Conservation (phyloP, 148 eudicot genomes). For the Rheum nobile region DNA sequence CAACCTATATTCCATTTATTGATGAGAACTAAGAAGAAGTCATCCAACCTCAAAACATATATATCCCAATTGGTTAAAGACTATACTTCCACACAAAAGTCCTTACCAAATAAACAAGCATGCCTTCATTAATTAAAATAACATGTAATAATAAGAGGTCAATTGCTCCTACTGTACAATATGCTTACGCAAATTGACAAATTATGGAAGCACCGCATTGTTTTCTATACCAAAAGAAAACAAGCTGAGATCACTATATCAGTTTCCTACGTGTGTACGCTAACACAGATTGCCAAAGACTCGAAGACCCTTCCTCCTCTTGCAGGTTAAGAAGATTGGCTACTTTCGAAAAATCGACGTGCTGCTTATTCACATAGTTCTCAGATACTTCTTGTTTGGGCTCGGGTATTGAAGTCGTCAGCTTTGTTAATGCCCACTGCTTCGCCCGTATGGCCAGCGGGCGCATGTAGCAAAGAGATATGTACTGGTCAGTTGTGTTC, state of each 20-base stretch:
- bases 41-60: too few species aligned
- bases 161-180: neutral
- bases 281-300: slow-evolving; percentile 22
- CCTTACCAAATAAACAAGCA: too few species aligned
- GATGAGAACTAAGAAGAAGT: too few species aligned
- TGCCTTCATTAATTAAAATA: too few species aligned
- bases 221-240: neutral
- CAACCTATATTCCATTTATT: too few species aligned
- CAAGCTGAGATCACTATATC: neutral
- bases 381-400: slow-evolving; percentile 16
- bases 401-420: slow-evolving; percentile 14
- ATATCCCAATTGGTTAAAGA: too few species aligned
- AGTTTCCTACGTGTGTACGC: slow-evolving; percentile 25
- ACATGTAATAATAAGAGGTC: slow-evolving; percentile 1
- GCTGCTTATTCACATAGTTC: slow-evolving; percentile 18
- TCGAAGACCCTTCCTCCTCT: slow-evolving; percentile 21
- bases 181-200: neutral
- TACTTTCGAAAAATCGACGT: slow-evolving; percentile 27
- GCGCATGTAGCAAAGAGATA: slow-evolving; percentile 43
- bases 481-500: slow-evolving; percentile 32
- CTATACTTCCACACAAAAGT: too few species aligned
- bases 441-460: slow-evolving; percentile 45
- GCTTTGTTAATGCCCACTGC: slow-evolving; percentile 32
- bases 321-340: slow-evolving; percentile 25
- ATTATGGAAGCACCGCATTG: neutral